Percentiles rank a stretch among this genome's conserved stretches.
phyloP scores from a whole-genome alignment of 441 rosid species.

The Eutrema salsugineum region DNA sequence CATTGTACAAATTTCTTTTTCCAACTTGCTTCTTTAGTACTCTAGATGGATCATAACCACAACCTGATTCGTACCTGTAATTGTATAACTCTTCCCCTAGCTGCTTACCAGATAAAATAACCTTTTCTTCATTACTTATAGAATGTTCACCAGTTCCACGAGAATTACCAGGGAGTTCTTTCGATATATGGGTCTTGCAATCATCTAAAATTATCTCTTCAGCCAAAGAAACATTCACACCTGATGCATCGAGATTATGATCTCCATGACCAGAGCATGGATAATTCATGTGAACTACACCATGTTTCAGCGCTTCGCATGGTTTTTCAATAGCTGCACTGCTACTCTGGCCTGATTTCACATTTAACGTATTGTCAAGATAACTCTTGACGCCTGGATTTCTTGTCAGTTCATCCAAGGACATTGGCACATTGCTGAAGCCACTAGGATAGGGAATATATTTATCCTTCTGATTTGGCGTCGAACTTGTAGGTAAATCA shows the following conservation, averaged over 20 bases:
- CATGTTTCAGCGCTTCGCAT: constrained; percentile 17
- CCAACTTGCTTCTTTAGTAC: constrained; percentile 39
- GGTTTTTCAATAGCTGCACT: not conserved
- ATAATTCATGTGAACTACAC: constrained; percentile 15
- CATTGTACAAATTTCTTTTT: constrained; percentile 42
- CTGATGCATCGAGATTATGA: constrained; percentile 30
- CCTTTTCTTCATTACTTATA: constrained; percentile 59
- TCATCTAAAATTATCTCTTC: constrained; percentile 34
- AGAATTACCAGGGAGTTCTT: constrained; percentile 33
- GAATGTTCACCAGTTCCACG: constrained; percentile 40
- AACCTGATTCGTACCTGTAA: constrained; percentile 48
- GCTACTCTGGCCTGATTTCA: constrained; percentile 19
- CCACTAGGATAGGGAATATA: constrained; percentile 20
- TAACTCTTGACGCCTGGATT: constrained; percentile 12
- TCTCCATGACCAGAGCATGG: constrained; percentile 28
- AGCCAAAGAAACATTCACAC: constrained; percentile 22
- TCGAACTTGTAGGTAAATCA: constrained; percentile 28
- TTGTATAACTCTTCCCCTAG: constrained; percentile 45
- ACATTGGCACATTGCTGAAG: constrained; percentile 21
- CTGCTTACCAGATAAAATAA: constrained; percentile 50
- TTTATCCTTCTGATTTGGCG: constrained; percentile 27
- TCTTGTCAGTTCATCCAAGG: constrained; percentile 18
- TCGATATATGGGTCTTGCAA: constrained; percentile 16
- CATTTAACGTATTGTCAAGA: constrained; percentile 15
- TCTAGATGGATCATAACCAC: constrained; percentile 34